Evolutionary conservation across 139 green algal genomes (phyloP), one percentile per base, ranked within the genome.

Genomic region (Yamagishiella unicocca): DNA sequence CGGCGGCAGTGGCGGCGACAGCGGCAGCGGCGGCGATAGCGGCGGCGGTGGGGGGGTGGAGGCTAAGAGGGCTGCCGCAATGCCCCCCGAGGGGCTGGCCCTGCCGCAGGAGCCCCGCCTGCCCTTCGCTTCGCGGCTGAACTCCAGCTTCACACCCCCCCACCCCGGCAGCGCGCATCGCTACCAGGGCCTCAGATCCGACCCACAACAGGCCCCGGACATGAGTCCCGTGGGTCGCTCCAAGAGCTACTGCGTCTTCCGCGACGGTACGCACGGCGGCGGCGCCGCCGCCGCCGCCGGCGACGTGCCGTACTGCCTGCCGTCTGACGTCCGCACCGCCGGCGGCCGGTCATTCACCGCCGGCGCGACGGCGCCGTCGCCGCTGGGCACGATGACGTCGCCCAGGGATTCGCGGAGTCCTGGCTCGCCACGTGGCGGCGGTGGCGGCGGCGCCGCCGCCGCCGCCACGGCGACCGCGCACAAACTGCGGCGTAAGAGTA

Each of bases 401-500:
- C 45, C 66, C 2, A 19, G 66, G 37, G 66, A 74, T 74, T 19
- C 66, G 33, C 66, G 66, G 31, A 74, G 66, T 43, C 31, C 66
- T 1, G 37, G 14, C 7, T 73, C 33, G 8, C 64, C 33, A n/a
- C 10, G 24, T 1, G 66, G 31, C 25, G 10, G 17, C 33, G 22
- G 70, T 55, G 38, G 42, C 38, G 70, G 33, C 38, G 42, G 25
- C 70, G 33, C 54, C 70, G 38, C 33, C 50, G 50, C 50, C 17
- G 50, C 50, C 50, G 50, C 14, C 14, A 12, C 50, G 50, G 50
- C 17, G 50, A 25, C 50, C 17, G 50, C 50, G 17, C 14, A 58
- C 50, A 58, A 58, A 58, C 50, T 78, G 38, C 70, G 70, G 22
- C 70, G 70, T 7, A 78, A 55, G 70, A 78, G 70, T 19, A 53